phyloP scores from a whole-genome alignment of 345 rosid species.

The Geranium rotundifolium region DNA sequence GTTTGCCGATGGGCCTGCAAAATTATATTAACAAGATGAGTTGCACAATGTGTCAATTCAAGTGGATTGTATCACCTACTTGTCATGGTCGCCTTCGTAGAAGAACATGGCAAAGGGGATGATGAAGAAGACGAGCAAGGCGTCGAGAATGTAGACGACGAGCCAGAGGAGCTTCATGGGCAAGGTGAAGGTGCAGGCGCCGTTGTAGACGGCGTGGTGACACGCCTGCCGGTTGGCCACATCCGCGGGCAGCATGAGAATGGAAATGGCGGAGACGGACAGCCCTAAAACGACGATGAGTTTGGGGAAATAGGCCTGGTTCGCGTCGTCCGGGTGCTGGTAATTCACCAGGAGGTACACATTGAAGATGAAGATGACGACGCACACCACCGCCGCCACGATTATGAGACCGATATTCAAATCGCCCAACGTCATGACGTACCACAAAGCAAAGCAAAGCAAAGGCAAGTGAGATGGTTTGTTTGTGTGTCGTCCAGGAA shows the following conservation, averaged over 20 bases:
- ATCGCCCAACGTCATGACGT: slow-evolving; percentile 59
- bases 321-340: slow-evolving; percentile 97
- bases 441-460: too few species aligned
- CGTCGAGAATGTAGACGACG: slow-evolving; percentile 68
- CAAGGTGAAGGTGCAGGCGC: slow-evolving; percentile 83
- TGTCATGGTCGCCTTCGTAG: slow-evolving; percentile 99
- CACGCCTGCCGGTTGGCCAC: slow-evolving; percentile 99
- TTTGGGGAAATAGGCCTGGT: slow-evolving; percentile 97
- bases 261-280: slow-evolving; percentile 74
- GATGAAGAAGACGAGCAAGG: slow-evolving; percentile 80
- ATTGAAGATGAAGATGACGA: slow-evolving; percentile 76
- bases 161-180: slow-evolving; percentile 98
- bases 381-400: slow-evolving; percentile 84
- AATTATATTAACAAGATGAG: too few species aligned
- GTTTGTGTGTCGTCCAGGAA: too few species aligned
- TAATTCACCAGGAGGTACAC: slow-evolving; percentile 92
- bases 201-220: slow-evolving; percentile 75
- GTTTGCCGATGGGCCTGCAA: slow-evolving; percentile 67
- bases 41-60: too few species aligned
- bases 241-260: slow-evolving; percentile 95
- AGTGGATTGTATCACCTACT: slow-evolving; percentile 52
- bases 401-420: slow-evolving; percentile 97
- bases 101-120: slow-evolving; percentile 98
- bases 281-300: slow-evolving; percentile 90
- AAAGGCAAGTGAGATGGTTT: too few species aligned